Evolutionary conservation across 2,329 filamentous ascomycete species (phyloP), one percentile per base, ranked within the genome.

Genomic region (Diaporthe batatas): DNA sequence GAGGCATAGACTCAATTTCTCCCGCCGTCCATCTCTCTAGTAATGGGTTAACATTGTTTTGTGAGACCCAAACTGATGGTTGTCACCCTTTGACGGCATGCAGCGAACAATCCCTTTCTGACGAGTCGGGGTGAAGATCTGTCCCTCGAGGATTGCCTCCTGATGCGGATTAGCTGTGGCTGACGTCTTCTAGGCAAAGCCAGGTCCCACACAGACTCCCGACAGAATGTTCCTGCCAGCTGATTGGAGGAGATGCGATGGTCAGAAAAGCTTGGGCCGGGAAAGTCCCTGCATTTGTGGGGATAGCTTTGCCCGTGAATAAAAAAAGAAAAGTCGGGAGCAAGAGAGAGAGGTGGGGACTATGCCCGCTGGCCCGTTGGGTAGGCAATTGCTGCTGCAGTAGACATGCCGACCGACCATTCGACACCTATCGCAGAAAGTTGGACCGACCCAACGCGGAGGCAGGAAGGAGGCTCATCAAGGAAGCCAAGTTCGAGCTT

Each of bases 241-340:
- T 68, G 62, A 75, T 76, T 73, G 73, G 72, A 68, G 34, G 49
- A 54, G 21, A 74, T 68, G 54, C 70, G 72, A 72, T 65, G 69
- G 16, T 68, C 68, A 62, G 55, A 36, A 70, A 65, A 51, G 62
- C 53, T 54, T 69, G 55, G 71, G 68, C 68, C 65, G 49, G 55
- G 53, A 23, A 6, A 32, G n/a, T 34, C 47, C 70, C 67, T 58
- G 67, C 68, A 62, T 57, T 25, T 62, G 58, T 49, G 70, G 71
- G 44, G 65, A 64, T 32, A 39, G 49, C 53, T 34, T 62, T 72
- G 73, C 72, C 70, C 72, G 72, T 70, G 73, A 73, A 75, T 72
- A 73, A 75, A 75, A 73, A 75, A 77, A 75, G 68, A 75, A 73
- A 65, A 74, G 57, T 71, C 70, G 59, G 42, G 25, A 23, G 58